Conservation (phyloP, 2,329 filamentous ascomycete species). For the Tolypocladium guangdongense region DNA sequence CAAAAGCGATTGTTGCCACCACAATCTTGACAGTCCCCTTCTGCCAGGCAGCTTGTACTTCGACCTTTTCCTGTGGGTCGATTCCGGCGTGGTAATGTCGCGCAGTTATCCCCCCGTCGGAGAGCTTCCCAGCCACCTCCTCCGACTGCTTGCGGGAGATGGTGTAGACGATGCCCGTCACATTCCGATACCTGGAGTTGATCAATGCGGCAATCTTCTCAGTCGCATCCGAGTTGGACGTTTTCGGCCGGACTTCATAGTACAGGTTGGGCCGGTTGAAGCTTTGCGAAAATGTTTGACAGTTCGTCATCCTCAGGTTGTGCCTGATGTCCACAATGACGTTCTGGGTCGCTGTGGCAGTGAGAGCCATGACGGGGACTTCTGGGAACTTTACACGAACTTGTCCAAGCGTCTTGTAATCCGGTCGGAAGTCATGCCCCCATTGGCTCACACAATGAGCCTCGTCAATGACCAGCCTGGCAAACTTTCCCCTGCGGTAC, state of each 20-base stretch:
- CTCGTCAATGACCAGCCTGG: slow-evolving; percentile 91
- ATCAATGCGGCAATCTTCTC: slow-evolving; percentile 55
- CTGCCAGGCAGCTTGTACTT: slow-evolving; percentile 77
- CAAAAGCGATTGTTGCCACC: slow-evolving; percentile 95
- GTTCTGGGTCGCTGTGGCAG: slow-evolving; percentile 87
- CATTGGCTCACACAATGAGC: slow-evolving; percentile 99
- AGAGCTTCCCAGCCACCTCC: slow-evolving; percentile 60
- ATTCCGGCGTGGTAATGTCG: slow-evolving; percentile 82
- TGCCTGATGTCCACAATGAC: slow-evolving; percentile 87
- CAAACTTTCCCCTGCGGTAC: slow-evolving; percentile 61
- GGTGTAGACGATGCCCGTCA: slow-evolving; percentile 90
- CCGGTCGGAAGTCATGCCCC: slow-evolving; percentile 95
- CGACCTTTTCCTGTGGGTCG: slow-evolving; percentile 52
- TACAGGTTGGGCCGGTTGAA: slow-evolving; percentile 95
- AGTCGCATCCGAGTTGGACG: slow-evolving; percentile 36
- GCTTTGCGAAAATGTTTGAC: slow-evolving; percentile 76
- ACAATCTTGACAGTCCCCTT: slow-evolving; percentile 71
- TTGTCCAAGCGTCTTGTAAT: slow-evolving; percentile 79
- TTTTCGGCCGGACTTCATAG: slow-evolving; percentile 73
- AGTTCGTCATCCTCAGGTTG: slow-evolving; percentile 73
- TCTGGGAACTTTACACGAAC: slow-evolving; percentile 61
- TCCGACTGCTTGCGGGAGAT: slow-evolving; percentile 78
- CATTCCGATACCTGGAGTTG: slow-evolving; percentile 52
- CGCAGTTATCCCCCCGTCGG: slow-evolving; percentile 56
- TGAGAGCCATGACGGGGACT: slow-evolving; percentile 88